Conservation (phyloP, 2,329 filamentous ascomycete genomes). For the Thyridium curvatum region DNA sequence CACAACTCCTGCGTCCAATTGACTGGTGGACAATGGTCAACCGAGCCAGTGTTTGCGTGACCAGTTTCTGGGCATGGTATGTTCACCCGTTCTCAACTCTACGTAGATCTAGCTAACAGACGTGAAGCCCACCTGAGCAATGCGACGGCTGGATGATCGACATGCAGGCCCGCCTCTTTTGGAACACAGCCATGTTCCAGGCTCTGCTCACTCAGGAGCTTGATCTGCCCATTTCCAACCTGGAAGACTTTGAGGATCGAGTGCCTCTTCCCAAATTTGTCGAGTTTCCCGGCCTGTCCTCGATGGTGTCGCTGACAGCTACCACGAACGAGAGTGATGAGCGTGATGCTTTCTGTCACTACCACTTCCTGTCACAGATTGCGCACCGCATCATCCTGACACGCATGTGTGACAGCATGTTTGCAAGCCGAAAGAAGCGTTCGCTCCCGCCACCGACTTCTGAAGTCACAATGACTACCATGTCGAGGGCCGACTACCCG, state of each 20-base stretch:
- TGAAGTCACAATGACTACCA: slow-evolving; percentile 1
- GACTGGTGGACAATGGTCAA: slow-evolving; percentile 48
- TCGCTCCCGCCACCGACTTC: neutral
- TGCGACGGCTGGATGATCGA: slow-evolving; percentile 47
- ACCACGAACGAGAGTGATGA: neutral
- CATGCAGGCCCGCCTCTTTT: slow-evolving; percentile 49
- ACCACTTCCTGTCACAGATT: slow-evolving; percentile 50
- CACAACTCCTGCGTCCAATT: slow-evolving; percentile 43
- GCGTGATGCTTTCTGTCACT: slow-evolving; percentile 45
- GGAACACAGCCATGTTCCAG: slow-evolving; percentile 50
- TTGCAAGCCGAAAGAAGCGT: slow-evolving; percentile 13
- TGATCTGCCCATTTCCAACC: slow-evolving; percentile 41
- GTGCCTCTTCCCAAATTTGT: slow-evolving; percentile 46
- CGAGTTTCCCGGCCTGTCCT: slow-evolving; percentile 8
- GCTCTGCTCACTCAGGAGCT: slow-evolving; percentile 49
- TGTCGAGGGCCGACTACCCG: slow-evolving; percentile 27
- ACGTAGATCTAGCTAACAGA: neutral
- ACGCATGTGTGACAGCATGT: slow-evolving; percentile 39
- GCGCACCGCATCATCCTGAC: slow-evolving; percentile 50
- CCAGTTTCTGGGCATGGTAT: slow-evolving; percentile 36
- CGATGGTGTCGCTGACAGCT: slow-evolving; percentile 1
- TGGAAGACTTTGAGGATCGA: slow-evolving; percentile 42
- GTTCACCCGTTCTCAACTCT: slow-evolving; percentile 6
- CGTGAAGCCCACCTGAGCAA: slow-evolving; percentile 26
- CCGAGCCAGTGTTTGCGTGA: slow-evolving; percentile 42